Percentiles rank a stretch among this genome's conserved stretches.
Evolutionary conservation across 768 basidiomycete species (phyloP).

Genomic region (Suillus tomentosus): DNA sequence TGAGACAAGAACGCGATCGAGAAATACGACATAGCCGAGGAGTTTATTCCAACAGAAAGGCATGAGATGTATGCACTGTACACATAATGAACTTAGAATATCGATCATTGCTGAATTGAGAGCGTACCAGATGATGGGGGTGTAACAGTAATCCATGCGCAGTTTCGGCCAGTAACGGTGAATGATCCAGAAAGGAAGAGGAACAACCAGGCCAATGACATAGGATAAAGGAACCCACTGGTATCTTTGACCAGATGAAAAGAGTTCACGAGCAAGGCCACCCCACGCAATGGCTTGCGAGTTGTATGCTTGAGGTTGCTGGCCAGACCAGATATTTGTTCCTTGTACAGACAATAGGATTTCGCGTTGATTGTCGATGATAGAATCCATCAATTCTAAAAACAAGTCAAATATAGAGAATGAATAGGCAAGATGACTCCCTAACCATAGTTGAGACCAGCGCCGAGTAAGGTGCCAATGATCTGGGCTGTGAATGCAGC

Average conservation of each 20-base stretch:
- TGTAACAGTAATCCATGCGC: conserved; percentile 29
- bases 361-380: conserved; percentile 51
- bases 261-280: conserved; percentile 38
- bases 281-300: conserved; percentile 42
- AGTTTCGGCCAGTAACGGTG: conserved; percentile 39
- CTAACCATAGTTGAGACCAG: conserved; percentile 48
- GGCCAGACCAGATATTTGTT: conserved; percentile 41
- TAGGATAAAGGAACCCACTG: conserved; percentile 44
- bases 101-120: background rate
- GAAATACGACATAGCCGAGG: conserved; percentile 22
- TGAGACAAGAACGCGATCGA: conserved; percentile 35
- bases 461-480: conserved; percentile 56
- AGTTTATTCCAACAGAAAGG: conserved; percentile 31
- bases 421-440: background rate
- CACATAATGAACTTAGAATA: conserved; percentile 6
- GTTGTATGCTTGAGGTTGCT: conserved; percentile 32
- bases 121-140: conserved; percentile 30
- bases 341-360: conserved; percentile 57
- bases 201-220: conserved; percentile 34
- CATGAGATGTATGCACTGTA: conserved; percentile 13
- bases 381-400: conserved; percentile 59
- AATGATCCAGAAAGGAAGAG: conserved; percentile 43
- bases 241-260: conserved; percentile 32
- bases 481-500: conserved; percentile 63
- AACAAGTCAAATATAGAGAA: background rate